Evolutionary conservation across 2,329 filamentous ascomycete species (phyloP).

Genomic region (Fusarium concolor): DNA sequence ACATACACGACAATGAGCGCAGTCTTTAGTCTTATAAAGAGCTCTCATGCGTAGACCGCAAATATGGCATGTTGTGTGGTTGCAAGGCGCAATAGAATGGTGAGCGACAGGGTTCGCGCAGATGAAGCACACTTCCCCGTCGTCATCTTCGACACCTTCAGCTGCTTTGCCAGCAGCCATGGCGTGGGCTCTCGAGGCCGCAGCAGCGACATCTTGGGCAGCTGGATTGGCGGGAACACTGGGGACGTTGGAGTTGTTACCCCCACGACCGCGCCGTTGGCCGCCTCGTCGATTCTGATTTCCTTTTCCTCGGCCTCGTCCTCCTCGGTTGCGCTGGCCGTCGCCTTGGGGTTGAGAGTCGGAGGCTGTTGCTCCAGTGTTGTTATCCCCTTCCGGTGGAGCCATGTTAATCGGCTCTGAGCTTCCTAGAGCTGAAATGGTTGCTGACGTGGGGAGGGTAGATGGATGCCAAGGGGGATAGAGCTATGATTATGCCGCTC

Average conservation of each 20-base stretch:
- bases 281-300: constrained; percentile 54
- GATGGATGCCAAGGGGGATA: neutral
- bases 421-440: neutral
- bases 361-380: constrained; percentile 24
- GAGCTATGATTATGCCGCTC: constrained; percentile 28
- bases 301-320: constrained; percentile 57
- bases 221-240: constrained; percentile 45
- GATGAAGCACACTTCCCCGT: constrained; percentile 94
- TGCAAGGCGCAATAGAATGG: constrained; percentile 90
- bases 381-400: constrained; percentile 29
- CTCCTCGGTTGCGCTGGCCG: constrained; percentile 54
- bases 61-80: constrained; percentile 96
- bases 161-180: constrained; percentile 44
- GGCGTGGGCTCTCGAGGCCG: constrained; percentile 53
- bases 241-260: constrained; percentile 35
- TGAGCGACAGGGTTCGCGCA: constrained; percentile 92
- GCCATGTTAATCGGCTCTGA: constrained; percentile 28
- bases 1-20: constrained; percentile 90
- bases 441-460: constrained; percentile 10
- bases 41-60: constrained; percentile 91
- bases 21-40: constrained; percentile 95
- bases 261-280: constrained; percentile 48
- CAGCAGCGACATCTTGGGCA: constrained; percentile 49
- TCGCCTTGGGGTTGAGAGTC: constrained; percentile 41
- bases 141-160: constrained; percentile 59